Conservation (phyloP, 306 rosid species). For the Heteromeles arbutifolia region DNA sequence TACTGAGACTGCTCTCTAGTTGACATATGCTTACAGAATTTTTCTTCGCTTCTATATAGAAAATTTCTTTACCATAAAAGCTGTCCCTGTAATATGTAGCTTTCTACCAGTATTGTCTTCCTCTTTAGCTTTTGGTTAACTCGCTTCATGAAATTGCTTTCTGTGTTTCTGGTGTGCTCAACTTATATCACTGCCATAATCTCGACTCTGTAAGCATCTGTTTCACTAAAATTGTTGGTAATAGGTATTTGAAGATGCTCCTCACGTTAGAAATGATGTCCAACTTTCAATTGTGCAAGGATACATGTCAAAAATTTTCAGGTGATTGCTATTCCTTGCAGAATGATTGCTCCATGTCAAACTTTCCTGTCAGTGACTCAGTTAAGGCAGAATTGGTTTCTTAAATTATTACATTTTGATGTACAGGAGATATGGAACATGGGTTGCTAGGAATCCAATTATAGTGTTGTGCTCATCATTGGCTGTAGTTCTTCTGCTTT, state of each 20-base stretch:
- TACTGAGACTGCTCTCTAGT: not conserved
- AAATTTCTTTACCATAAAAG: not conserved
- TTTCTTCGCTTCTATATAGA: not conserved
- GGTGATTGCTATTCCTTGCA: slow-evolving; percentile 38
- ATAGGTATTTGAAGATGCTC: slow-evolving; percentile 68
- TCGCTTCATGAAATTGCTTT: not conserved
- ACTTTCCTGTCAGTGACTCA: slow-evolving; percentile 4
- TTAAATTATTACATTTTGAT: slow-evolving; percentile 11
- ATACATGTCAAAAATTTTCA: slow-evolving; percentile 74
- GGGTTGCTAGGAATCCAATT: slow-evolving; percentile 82
- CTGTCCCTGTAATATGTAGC: not conserved
- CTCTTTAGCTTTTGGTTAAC: not conserved
- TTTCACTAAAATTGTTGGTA: slow-evolving; percentile 12
- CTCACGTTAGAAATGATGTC: slow-evolving; percentile 43
- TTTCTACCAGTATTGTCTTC: not conserved
- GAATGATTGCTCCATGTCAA: not conserved
- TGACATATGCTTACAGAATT: not conserved
- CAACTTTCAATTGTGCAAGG: slow-evolving; percentile 85
- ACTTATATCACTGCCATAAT: not conserved
- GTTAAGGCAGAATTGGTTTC: slow-evolving; percentile 16
- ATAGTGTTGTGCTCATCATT: slow-evolving; percentile 64
- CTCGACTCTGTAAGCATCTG: not conserved
- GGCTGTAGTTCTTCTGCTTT: slow-evolving; percentile 66
- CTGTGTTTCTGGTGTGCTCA: not conserved
- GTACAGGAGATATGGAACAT: slow-evolving; percentile 79